Evolutionary conservation across 441 rosid genomes (phyloP).

Genomic region (Corymbia citriodora): DNA sequence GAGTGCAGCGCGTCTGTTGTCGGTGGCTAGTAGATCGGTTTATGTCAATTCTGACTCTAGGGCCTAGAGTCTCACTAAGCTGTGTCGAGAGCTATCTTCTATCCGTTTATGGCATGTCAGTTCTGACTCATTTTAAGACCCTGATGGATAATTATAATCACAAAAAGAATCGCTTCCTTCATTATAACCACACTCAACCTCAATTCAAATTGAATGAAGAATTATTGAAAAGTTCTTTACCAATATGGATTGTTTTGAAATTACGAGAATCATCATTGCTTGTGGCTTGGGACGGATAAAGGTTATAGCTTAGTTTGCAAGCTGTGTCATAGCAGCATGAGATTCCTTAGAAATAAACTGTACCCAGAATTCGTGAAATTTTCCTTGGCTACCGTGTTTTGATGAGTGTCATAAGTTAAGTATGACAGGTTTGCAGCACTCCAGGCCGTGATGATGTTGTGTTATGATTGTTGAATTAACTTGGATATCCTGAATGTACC

Average conservation of each 20-base stretch:
- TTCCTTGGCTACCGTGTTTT: not conserved
- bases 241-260: conserved; percentile 1
- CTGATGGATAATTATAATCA: conserved; percentile 18
- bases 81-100: conserved; percentile 77
- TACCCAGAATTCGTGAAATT: not conserved
- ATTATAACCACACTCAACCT: not conserved
- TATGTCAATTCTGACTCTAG: no score
- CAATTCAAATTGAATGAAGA: not conserved
- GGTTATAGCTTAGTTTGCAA: not conserved
- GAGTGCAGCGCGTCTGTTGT: not conserved
- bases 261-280: not conserved
- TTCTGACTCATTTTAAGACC: conserved; percentile 59
- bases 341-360: not conserved
- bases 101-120: conserved; percentile 73
- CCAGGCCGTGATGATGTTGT: not conserved
- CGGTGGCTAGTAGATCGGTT: not conserved
- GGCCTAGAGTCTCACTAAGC: conserved; percentile 53
- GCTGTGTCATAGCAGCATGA: not conserved
- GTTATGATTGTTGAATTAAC: not conserved
- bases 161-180: not conserved
- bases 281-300: not conserved
- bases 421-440: not conserved
- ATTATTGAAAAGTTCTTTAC: conserved; percentile 18
- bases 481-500: not conserved
- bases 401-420: not conserved